Evolutionary conservation across 2,329 filamentous ascomycete genomes (phyloP), one percentile per base, ranked within the genome.

Genomic region (Periconia digitata): DNA sequence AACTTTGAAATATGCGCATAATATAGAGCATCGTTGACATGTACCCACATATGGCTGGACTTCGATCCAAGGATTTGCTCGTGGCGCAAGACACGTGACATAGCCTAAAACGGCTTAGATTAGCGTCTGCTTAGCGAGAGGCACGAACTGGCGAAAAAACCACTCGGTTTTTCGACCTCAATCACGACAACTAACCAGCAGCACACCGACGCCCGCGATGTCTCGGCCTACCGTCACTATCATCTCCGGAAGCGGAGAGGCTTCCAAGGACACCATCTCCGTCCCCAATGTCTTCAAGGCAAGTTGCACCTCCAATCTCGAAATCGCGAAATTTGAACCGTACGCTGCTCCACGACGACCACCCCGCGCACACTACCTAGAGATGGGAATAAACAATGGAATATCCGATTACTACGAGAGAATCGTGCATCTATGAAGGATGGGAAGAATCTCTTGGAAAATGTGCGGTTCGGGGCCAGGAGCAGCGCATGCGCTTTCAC

Each of bases 221-320:
- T 92, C 89, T 77, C 86, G 94, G 83, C 94, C 94, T 79, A 96
- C 92, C 76, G 94, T 99, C 78, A 90, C 91, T 76, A 92, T 99
- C 82, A 86, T 95, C 82, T 86, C 88, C 80, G 91, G 90, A 80
- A 92, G 96, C 87, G 94, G 94, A 83, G 84, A 87, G 82, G 83
- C 90, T 80, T 89, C 86, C 79, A 89, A 89, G 76, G 85, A 87
- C 77, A 92, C 92, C 74, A 85, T 92, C 79, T 85, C 94, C 76
- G 86, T 97, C 71, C 94, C 95, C 74, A 86, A 90, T 79, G 92
- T 99, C 82, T 99, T 99, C 89, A 85, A 85, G 79, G 68, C 64
- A 44, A 67, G 66, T 67, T 43, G 32, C 36, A 44, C 46, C 45
- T 50, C 43, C 47, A 47, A 44, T 47, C 46, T 53, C 52, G 49